Conservation (phyloP, 129 eudicot species). For the Smallanthus sonchifolius region DNA sequence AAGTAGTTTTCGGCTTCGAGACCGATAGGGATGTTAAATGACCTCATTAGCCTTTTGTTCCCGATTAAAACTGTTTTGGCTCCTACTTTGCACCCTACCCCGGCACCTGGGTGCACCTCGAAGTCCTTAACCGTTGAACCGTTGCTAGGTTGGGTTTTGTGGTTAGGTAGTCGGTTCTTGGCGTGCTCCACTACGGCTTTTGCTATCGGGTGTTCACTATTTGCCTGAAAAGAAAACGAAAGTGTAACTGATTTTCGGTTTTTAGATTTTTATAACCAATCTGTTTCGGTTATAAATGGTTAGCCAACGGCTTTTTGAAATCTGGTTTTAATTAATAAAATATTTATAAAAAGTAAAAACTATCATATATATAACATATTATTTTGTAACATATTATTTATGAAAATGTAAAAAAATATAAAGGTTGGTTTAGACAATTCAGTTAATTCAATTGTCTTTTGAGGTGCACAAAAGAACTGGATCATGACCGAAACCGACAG, state of each 20-base stretch:
- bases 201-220: conserved; percentile 97
- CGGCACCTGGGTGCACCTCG: conserved; percentile 93
- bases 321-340: too few species aligned
- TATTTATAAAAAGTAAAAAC: too few species aligned
- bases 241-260: background rate
- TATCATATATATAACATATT: too few species aligned
- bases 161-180: conserved; percentile 45
- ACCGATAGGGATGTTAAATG: conserved; percentile 44
- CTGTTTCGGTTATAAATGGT: too few species aligned
- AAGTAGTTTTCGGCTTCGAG: conserved; percentile 61
- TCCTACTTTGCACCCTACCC: conserved; percentile 81
- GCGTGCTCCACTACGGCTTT: conserved; percentile 84
- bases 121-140: conserved; percentile 52
- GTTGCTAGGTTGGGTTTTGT: conserved; percentile 36
- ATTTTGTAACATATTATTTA: too few species aligned
- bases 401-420: too few species aligned
- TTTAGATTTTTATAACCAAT: too few species aligned
- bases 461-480: too few species aligned
- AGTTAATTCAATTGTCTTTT: too few species aligned
- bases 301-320: too few species aligned
- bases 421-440: too few species aligned
- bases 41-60: conserved; percentile 76
- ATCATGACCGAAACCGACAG: too few species aligned
- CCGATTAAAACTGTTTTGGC: conserved; percentile 59
- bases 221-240: conserved; percentile 45